A percentile compares a stretch with the other conserved stretches of the same genome.
Conservation (phyloP, 306 rosid genomes). For the apple (Malus domestica) region ASM211411v1 NC_041791.1:25788501-25789000, state of each 20-base stretch:
- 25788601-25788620: conserved; percentile 65
- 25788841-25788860: conserved; percentile 69
- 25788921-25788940: conserved; percentile 47
- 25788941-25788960: conserved; percentile 41
- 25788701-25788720: conserved; percentile 32
- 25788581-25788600: conserved; percentile 61
- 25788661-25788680: conserved; percentile 29
- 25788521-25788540: conserved; percentile 41
- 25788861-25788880: conserved; percentile 24
- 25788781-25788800: conserved; percentile 30
- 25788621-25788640: conserved; percentile 54
- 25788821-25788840: conserved; percentile 54
- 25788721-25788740: conserved; percentile 36
- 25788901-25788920: conserved; percentile 20
- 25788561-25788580: conserved; percentile 54
- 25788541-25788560: conserved; percentile 29
- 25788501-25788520: conserved; percentile 58
- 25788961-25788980: conserved; percentile 30
- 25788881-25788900: conserved; percentile 58
- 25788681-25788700: conserved; percentile 62
- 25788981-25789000: conserved; percentile 34
- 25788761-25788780: conserved; percentile 30
- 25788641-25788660: conserved; percentile 8
- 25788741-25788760: conserved; percentile 19
- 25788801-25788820: conserved; percentile 25